Evolutionary conservation across 2,329 filamentous ascomycete species (phyloP), one percentile per base, ranked within the genome.

Genomic region (Diplodia sapinea): DNA sequence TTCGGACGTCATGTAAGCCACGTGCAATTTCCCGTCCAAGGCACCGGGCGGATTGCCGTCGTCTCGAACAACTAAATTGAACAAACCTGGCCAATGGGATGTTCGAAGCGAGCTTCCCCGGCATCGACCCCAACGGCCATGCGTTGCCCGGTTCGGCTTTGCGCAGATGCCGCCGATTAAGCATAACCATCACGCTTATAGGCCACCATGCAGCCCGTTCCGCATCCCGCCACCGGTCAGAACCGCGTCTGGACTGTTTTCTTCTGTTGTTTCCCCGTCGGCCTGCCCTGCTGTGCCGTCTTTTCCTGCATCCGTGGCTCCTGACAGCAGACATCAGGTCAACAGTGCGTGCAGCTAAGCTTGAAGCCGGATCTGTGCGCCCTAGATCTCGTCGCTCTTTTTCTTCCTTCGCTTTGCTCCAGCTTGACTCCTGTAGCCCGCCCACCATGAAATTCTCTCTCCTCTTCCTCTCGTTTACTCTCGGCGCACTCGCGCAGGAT

Each of bases 401-500:
- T 70, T 68, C 70, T 43, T 66, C 57, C 56, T 33, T 62, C 26
- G 17, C 17, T 23, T 26, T 47, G 11, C 40, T 13, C n/a, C 40
- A 31, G 23, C 38, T 13, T 11, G 9, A n/a, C 17, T 47, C n/a
- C n/a, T 11, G 2, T 47, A 9, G 43, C n/a, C 43, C 15, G 68
- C 55, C 67, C 71, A 67, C 52, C 69, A 69, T 72, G 70, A 70
- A 74, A 69, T 66, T 70, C 68, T 68, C 66, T 68, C 57, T 67
- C 23, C 47, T 69, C 17, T 66, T 67, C 61, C 71, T 71, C 72
- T 70, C 69, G 71, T 65, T 63, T 70, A 15, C 70, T 68, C 54
- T 71, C 69, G 66, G 70, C 26, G 70, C 70, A 33, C 78, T 67
- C 69, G 75, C 66, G 70, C 74, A 31, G 76, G 77, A 63, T 70